phyloP scores from a whole-genome alignment of 495 filamentous ascomycete genomes.

The Penicillium longicatenatum region DNA sequence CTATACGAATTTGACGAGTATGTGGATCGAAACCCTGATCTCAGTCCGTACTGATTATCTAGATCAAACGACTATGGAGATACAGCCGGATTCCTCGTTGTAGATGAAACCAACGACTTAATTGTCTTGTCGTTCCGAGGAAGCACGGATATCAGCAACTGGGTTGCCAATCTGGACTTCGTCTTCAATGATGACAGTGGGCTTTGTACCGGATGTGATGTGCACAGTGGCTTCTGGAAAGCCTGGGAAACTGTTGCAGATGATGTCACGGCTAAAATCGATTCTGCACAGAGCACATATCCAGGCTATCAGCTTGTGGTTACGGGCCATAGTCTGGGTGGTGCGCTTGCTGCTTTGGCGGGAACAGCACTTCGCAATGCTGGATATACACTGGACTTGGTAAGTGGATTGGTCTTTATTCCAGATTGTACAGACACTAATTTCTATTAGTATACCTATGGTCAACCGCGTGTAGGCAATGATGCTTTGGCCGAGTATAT shows the following conservation, averaged over 20 bases:
- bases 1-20: slow-evolving; percentile 64
- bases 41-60: neutral
- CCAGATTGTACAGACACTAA: neutral
- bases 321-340: slow-evolving; percentile 73
- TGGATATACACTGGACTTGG: slow-evolving; percentile 40
- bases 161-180: slow-evolving; percentile 63
- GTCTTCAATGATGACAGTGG: slow-evolving; percentile 27
- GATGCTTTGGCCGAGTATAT: slow-evolving; percentile 56
- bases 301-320: slow-evolving; percentile 52
- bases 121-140: slow-evolving; percentile 75
- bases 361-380: slow-evolving; percentile 57
- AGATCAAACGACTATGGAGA: slow-evolving; percentile 58
- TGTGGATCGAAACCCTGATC: slow-evolving; percentile 7
- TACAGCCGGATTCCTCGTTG: slow-evolving; percentile 68
- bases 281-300: slow-evolving; percentile 27
- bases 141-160: slow-evolving; percentile 62
- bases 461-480: slow-evolving; percentile 68
- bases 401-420: slow-evolving; percentile 18
- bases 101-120: slow-evolving; percentile 59
- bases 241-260: slow-evolving; percentile 52
- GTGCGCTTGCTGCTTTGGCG: slow-evolving; percentile 62
- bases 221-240: slow-evolving; percentile 56
- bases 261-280: slow-evolving; percentile 40
- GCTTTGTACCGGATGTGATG: slow-evolving; percentile 49
- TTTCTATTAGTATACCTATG: slow-evolving; percentile 60